phyloP scores from a whole-genome alignment of 805 yeast species.

The Lipomyces yamanashiensis region DNA sequence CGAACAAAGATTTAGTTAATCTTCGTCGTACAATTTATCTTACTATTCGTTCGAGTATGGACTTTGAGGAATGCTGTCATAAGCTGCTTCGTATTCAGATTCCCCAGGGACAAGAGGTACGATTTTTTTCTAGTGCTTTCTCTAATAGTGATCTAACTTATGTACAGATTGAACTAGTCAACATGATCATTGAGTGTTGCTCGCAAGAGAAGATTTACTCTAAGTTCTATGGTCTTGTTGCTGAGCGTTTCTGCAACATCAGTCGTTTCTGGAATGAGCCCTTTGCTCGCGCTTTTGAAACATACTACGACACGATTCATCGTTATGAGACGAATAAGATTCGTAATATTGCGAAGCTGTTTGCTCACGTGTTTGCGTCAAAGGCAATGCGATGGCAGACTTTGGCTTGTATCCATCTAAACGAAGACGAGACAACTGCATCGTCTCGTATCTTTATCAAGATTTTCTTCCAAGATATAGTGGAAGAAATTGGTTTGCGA shows the following conservation, averaged over 20 bases:
- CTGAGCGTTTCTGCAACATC: conserved; percentile 63
- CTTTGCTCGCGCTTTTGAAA: conserved; percentile 59
- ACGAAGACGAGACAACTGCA: conserved; percentile 76
- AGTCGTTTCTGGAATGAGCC: conserved; percentile 61
- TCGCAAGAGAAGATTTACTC: conserved; percentile 86
- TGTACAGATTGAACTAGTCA: conserved; percentile 55
- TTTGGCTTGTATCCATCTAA: conserved; percentile 60
- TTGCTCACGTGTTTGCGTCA: conserved; percentile 80
- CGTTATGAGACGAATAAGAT: conserved; percentile 73
- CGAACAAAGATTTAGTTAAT: conserved; percentile 64
- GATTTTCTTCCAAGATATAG: conserved; percentile 77
- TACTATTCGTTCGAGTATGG: conserved; percentile 85
- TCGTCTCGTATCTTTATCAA: conserved; percentile 79
- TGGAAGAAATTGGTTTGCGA: conserved; percentile 71
- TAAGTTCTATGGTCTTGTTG: conserved; percentile 79
- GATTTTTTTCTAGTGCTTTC: neutral
- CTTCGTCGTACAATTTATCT: conserved; percentile 79
- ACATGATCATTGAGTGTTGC: conserved; percentile 78
- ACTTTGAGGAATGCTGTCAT: conserved; percentile 91
- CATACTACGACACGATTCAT: conserved; percentile 62
- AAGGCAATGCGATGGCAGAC: conserved; percentile 70
- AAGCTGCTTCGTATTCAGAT: conserved; percentile 62
- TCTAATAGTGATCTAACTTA: conserved; percentile 5
- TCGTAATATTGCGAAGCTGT: conserved; percentile 78
- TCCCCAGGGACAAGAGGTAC: conserved; percentile 49